Evolutionary conservation across 495 filamentous ascomycete species (phyloP).

Genomic region (Hyaloscypha bicolor): DNA sequence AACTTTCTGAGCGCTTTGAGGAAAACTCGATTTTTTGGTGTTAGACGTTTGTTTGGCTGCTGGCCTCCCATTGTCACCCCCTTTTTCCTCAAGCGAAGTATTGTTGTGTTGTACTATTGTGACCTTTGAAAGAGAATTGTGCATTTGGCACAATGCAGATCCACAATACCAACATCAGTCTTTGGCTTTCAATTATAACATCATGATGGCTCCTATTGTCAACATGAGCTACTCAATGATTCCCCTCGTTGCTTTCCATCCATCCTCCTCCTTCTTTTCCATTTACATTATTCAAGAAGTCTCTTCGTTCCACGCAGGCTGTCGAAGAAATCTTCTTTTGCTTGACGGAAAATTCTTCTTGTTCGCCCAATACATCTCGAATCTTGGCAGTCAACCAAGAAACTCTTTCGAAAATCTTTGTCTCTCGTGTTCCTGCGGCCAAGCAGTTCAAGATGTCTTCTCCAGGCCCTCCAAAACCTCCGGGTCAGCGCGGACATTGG

Average conservation of each 20-base stretch:
- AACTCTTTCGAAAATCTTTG: not conserved
- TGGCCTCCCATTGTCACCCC: not conserved
- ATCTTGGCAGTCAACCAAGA: not conserved
- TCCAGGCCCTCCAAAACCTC: not conserved
- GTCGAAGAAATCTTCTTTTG: not conserved
- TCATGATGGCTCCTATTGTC: constrained; percentile 7
- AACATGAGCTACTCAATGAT: not conserved
- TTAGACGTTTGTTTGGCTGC: no score
- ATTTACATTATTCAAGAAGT: not conserved
- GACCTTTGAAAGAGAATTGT: not conserved
- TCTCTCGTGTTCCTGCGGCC: not conserved
- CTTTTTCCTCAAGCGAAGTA: not conserved
- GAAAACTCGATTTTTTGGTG: no score
- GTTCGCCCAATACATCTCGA: not conserved
- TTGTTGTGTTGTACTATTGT: not conserved
- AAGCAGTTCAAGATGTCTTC: not conserved
- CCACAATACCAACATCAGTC: not conserved
- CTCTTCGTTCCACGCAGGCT: not conserved
- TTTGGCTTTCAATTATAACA: not conserved
- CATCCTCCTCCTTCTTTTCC: not conserved
- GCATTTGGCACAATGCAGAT: not conserved
- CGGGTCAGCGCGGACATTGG: not conserved
- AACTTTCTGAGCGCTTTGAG: no score
- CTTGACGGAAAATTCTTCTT: not conserved
- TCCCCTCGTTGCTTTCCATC: not conserved